phyloP scores from a whole-genome alignment of 495 filamentous ascomycete species.

The Penicillium turbatum region DNA sequence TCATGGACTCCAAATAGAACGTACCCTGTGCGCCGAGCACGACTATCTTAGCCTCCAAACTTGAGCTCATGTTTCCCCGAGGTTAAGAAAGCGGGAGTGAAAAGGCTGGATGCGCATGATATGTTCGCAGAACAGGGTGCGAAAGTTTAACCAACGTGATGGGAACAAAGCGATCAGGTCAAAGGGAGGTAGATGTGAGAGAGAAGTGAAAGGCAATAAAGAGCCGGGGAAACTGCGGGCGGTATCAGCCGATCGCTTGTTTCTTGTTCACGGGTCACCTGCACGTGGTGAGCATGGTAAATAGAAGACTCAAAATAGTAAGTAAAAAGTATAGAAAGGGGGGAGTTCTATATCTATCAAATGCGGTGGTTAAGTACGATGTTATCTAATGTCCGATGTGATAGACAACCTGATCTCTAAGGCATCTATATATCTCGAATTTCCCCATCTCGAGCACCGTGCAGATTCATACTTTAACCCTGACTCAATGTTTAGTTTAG shows the following conservation, averaged over 20 bases:
- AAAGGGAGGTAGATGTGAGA: conserved; percentile 4
- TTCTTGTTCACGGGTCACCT: not conserved
- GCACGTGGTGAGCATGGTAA: not conserved
- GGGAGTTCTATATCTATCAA: not conserved
- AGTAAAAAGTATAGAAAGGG: not conserved
- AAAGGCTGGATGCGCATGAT: conserved; percentile 33
- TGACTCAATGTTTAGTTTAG: not conserved
- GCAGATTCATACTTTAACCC: not conserved
- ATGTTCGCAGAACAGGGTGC: not conserved
- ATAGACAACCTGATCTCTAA: not conserved
- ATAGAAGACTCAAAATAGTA: not conserved
- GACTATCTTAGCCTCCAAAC: conserved; percentile 89
- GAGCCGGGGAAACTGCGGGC: not conserved
- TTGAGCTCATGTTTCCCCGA: conserved; percentile 57
- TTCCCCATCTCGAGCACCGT: not conserved
- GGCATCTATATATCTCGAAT: not conserved
- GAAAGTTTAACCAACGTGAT: not conserved
- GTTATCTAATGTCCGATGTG: not conserved
- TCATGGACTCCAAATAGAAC: not conserved
- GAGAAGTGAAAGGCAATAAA: conserved; percentile 1
- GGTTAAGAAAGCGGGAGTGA: conserved; percentile 27
- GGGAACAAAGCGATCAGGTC: not conserved
- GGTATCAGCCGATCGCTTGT: conserved; percentile 13
- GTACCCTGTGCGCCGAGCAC: conserved; percentile 77
- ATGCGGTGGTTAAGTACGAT: not conserved